Evolutionary conservation across 768 basidiomycete species (phyloP).

Genomic region (Dacryopinax spathularia): DNA sequence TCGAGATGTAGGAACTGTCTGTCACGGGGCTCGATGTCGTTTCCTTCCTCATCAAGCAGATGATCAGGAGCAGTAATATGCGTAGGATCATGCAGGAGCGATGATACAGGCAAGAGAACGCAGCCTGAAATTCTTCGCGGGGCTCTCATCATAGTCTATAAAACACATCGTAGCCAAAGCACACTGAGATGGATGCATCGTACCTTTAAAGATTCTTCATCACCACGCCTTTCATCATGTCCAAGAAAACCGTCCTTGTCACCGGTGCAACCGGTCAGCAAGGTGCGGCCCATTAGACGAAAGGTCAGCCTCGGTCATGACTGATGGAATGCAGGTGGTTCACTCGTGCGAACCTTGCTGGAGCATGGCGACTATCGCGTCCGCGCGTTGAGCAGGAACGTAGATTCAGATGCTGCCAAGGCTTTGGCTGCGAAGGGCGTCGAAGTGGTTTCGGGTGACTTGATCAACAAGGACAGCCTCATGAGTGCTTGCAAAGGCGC

Average conservation of each 20-base stretch:
- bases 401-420: slow-evolving; percentile 5
- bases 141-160: too few relatives aligned
- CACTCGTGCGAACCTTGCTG: slow-evolving; percentile 13
- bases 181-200: too few relatives aligned
- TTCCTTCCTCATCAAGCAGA: too few relatives aligned
- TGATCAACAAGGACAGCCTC: background rate
- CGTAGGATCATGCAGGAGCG: too few relatives aligned
- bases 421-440: background rate
- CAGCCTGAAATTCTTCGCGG: too few relatives aligned
- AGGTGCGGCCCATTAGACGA: slow-evolving; percentile 6
- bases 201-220: too few relatives aligned
- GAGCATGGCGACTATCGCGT: slow-evolving; percentile 12
- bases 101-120: too few relatives aligned
- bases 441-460: background rate
- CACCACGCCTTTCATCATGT: background rate
- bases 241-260: slow-evolving; percentile 10
- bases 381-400: slow-evolving; percentile 15
- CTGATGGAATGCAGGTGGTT: slow-evolving; percentile 10
- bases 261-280: slow-evolving; percentile 16
- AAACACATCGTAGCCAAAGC: too few relatives aligned
- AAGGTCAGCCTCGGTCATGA: background rate
- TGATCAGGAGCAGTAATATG: too few relatives aligned
- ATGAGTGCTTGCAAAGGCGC: background rate
- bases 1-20: too few relatives aligned
- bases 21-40: too few relatives aligned